Conservation (phyloP, 2,329 filamentous ascomycete genomes). For the Aspergillus ustus region DNA sequence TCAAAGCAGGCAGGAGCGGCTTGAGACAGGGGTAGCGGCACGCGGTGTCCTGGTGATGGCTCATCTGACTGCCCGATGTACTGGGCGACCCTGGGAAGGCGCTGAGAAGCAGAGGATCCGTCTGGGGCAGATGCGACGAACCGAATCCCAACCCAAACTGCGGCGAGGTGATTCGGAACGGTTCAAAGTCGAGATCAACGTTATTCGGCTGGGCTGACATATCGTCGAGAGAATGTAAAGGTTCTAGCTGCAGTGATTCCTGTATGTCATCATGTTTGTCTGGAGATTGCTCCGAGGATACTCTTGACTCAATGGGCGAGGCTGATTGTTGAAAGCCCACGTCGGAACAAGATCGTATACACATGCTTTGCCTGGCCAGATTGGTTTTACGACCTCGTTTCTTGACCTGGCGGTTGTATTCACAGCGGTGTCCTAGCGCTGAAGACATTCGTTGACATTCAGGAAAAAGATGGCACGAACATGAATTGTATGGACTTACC, state of each 20-base stretch:
- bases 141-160: neutral
- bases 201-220: too few relatives aligned
- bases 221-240: neutral
- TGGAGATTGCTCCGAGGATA: neutral
- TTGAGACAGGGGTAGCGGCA: slow-evolving; percentile 46
- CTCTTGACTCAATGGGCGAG: neutral
- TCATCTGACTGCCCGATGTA: neutral
- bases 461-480: neutral
- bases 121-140: neutral
- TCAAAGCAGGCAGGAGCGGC: slow-evolving; percentile 46
- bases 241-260: neutral
- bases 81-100: neutral
- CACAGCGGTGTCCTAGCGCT: slow-evolving; percentile 25
- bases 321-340: neutral
- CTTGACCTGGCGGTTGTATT: slow-evolving; percentile 28
- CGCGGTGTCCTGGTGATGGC: neutral
- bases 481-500: neutral
- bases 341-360: neutral
- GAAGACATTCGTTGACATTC: neutral
- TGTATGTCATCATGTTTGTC: neutral
- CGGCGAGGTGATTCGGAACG: neutral
- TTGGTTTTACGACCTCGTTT: slow-evolving; percentile 25
- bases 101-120: neutral
- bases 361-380: neutral
- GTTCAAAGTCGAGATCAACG: neutral